Base-by-base conservation (phyloP, 2,329 filamentous ascomycete species). In the Fusarium chlamydosporum region DNA sequence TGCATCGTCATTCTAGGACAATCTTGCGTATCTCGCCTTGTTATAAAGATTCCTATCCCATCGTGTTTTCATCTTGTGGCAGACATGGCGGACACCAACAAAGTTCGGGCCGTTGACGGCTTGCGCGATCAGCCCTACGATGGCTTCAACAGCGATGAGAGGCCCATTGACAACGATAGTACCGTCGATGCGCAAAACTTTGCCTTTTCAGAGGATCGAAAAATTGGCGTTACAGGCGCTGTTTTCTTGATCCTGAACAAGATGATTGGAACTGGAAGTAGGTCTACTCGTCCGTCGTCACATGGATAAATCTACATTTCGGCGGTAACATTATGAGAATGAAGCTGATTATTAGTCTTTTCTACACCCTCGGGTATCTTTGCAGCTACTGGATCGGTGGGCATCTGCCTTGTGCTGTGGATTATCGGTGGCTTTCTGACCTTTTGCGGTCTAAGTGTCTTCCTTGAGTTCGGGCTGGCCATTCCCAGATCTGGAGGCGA, bases 401-500 rank as follows among this genome's bases (percentile, higher is more conserved):
- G 84, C 2, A 50, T 78, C 11, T 65, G 45, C 8, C 48, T 78
- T 2, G 74, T 78, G 42, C 67, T 78, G 0, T 78, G 76, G 76
- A 47, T 76, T 4, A 70, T 77, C 7, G 82, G 82, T 18, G 83
- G 83, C 29, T 76, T 89, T 48, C 79, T 90, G 26, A 86, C 88
- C 4, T 87, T 87, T 69, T 84, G 82, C 65, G 88, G 88, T 23
- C 80, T 90, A 13, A 85, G 84, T 56, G 86, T 91, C 6, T 90
- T 86, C 74, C 82, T 90, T 48, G 88, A 90, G 71, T 89, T 89
- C 68, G 88, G 88, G 26, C 81, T 88, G 6, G 86, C 86, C 6
- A 88, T 89, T 35, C 88, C 88, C 4, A 81, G 85, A 35, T 88
- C 86, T 15, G 88, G 88, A 15, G 88, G 88, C 20, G 88, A 90